phyloP scores from a whole-genome alignment of 257 asterid genomes.

The Craterostigma plantagineum region DNA sequence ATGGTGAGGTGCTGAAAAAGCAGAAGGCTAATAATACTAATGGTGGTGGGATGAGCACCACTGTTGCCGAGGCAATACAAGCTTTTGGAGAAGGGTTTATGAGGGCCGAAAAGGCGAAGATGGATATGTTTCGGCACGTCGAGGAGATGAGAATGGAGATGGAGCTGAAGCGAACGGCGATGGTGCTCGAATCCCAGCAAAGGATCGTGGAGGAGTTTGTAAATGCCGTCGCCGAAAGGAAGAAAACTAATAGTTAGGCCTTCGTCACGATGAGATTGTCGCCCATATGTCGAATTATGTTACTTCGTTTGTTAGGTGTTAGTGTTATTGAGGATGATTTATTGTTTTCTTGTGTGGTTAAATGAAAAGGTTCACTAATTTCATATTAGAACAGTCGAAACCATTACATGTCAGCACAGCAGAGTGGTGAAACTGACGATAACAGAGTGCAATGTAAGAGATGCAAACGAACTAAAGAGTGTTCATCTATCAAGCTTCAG shows the following conservation, averaged over 20 bases:
- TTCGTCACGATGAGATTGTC: no score
- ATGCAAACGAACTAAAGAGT: no score
- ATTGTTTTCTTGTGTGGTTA: no score
- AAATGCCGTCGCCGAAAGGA: constrained; percentile 32
- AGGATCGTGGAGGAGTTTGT: constrained; percentile 67
- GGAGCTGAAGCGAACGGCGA: constrained; percentile 95
- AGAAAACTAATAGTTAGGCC: constrained; percentile 27
- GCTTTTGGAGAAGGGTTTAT: constrained; percentile 76
- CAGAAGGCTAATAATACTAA: constrained; percentile 7
- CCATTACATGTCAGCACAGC: no score
- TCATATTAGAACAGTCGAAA: no score
- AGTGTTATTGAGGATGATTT: no score
- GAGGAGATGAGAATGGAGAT: constrained; percentile 89
- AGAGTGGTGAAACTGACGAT: no score
- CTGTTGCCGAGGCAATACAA: constrained; percentile 50
- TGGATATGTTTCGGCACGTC: constrained; percentile 73
- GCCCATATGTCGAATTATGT: no score
- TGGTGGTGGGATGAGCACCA: constrained; percentile 27
- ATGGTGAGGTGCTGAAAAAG: constrained; percentile 20
- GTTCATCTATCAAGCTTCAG: constrained; percentile 12
- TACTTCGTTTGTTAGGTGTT: no score
- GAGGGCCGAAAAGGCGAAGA: constrained; percentile 81
- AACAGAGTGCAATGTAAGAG: no score
- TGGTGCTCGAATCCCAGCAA: constrained; percentile 81
- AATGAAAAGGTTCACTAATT: no score